Evolutionary conservation across 2,329 filamentous ascomycete species (phyloP).

Genomic region (Colletotrichum chrysophilum): DNA sequence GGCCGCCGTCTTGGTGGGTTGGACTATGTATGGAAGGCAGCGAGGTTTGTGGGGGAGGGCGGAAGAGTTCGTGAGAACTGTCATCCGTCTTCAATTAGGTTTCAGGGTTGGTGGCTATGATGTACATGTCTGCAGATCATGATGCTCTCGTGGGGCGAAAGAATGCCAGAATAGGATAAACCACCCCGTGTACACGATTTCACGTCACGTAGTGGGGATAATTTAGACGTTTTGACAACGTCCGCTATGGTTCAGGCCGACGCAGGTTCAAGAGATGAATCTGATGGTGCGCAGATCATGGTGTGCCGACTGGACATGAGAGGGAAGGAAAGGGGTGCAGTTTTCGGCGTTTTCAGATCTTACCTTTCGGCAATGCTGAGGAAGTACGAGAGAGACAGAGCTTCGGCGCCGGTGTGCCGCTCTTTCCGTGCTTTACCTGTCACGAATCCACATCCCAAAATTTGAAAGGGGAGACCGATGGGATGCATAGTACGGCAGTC

Average conservation of each 20-base stretch:
- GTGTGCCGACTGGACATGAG: not conserved
- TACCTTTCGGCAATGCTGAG: not conserved
- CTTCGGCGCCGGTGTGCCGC: not conserved
- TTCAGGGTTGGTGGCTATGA: not conserved
- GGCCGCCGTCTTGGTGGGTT: not conserved
- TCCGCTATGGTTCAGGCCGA: not conserved
- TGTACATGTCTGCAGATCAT: not conserved
- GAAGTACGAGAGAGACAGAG: not conserved
- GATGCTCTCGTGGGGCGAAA: not conserved
- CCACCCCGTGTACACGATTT: not conserved
- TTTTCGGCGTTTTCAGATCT: not conserved
- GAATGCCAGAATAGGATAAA: not conserved
- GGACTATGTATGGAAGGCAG: not conserved
- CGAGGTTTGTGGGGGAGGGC: not conserved
- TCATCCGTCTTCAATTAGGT: not conserved
- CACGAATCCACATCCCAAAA: not conserved
- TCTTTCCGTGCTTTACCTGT: not conserved
- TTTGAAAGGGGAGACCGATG: not conserved
- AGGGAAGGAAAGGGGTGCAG: not conserved
- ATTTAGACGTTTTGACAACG: not conserved
- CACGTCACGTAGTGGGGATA: not conserved
- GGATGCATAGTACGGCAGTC: not conserved
- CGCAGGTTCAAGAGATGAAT: not conserved
- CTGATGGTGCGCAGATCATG: not conserved
- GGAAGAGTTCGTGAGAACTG: not conserved